These are phyloP conservation scores for Podaxis sp. DNA, from an alignment of 768 basidiomycete genomes.

Conservation along the genomic window DNA sequence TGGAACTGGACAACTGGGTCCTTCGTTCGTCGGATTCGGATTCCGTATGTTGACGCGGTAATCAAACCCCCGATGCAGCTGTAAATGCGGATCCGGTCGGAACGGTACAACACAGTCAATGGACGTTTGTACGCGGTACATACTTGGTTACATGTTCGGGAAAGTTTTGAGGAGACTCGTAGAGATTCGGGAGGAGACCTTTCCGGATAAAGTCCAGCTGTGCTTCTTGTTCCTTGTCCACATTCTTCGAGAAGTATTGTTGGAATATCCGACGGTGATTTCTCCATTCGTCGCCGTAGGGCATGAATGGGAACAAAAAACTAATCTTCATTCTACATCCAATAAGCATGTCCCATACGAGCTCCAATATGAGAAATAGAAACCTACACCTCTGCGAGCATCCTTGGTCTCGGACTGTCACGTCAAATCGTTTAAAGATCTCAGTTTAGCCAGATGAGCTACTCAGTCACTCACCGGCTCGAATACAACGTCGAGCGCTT, in stretches of 20 bases:
- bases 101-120: background rate
- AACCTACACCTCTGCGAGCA: conserved; percentile 4
- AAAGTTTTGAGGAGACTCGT: background rate
- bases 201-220: conserved; percentile 11
- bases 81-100: background rate
- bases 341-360: background rate
- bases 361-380: background rate
- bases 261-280: conserved; percentile 13
- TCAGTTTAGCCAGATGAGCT: background rate
- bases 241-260: background rate
- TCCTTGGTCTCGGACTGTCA: background rate
- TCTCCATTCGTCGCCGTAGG: conserved; percentile 10
- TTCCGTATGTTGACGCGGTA: background rate
- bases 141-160: conserved; percentile 2
- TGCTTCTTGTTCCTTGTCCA: conserved; percentile 11
- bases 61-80: background rate
- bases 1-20: background rate
- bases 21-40: background rate
- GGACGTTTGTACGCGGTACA: background rate
- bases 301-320: conserved; percentile 5
- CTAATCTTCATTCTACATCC: background rate
- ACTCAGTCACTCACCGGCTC: conserved; percentile 5
- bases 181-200: conserved; percentile 3
- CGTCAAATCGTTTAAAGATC: background rate
- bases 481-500: conserved; percentile 14